These are phyloP conservation scores for Rhododendron vialii DNA, from an alignment of 148 eudicot species.

Conservation along the genomic window DNA sequence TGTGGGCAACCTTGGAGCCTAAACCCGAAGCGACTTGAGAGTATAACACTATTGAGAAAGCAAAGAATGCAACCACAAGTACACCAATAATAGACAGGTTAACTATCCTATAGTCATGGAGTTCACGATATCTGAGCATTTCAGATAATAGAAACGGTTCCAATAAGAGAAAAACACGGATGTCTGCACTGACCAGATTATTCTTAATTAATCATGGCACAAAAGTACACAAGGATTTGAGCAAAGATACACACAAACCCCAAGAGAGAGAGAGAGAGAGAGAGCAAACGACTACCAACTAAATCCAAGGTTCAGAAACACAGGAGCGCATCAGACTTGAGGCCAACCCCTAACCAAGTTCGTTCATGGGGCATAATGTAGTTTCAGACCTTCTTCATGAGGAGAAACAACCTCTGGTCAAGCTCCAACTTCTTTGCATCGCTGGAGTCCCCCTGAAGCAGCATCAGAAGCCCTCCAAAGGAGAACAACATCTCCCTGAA, in stretches of 20 bases:
- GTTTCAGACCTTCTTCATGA: constrained; percentile 64
- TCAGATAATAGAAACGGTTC: neutral
- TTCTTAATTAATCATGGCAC: too few species aligned
- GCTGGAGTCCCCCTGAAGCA: constrained; percentile 70
- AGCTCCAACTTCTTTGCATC: constrained; percentile 68
- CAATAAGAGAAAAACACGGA: neutral
- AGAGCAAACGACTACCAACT: neutral
- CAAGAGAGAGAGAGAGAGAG: neutral
- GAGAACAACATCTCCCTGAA: constrained; percentile 80
- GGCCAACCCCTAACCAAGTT: neutral
- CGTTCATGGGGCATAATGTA: neutral
- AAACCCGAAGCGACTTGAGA: neutral
- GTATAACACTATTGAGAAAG: neutral
- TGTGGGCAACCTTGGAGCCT: neutral
- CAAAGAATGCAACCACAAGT: neutral
- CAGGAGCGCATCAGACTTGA: neutral
- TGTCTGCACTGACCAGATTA: too few species aligned
- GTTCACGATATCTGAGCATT: neutral
- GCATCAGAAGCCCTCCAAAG: constrained; percentile 85
- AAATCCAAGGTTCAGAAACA: neutral
- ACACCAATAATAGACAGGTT: neutral
- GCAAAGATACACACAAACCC: neutral
- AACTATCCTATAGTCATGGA: neutral
- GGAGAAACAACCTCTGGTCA: constrained; percentile 79
- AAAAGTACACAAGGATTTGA: neutral